phyloP scores from a whole-genome alignment of 2,329 filamentous ascomycete species.

The Keithomyces neogunnii region DNA sequence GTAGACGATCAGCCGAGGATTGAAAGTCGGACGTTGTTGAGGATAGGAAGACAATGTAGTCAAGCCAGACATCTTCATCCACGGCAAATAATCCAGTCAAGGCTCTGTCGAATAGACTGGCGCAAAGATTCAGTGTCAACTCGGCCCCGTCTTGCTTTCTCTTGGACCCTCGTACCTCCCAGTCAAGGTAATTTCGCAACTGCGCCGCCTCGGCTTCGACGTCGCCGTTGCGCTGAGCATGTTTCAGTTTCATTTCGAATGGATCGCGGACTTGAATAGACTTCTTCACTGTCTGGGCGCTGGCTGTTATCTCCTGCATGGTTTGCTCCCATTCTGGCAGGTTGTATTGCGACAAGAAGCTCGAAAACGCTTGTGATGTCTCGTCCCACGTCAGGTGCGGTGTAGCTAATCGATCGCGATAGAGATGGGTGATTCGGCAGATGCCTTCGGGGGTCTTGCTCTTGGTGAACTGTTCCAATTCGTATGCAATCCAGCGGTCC shows the following conservation, averaged over 20 bases:
- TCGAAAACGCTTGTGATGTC: conserved; percentile 67
- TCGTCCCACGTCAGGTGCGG: conserved; percentile 69
- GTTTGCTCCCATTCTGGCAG: conserved; percentile 62
- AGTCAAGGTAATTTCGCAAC: conserved; percentile 68
- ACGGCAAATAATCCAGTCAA: conserved; percentile 61
- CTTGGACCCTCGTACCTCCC: conserved; percentile 62
- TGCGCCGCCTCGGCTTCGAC: conserved; percentile 41
- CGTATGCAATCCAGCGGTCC: conserved; percentile 68
- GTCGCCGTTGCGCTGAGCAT: conserved; percentile 49
- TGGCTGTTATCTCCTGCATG: conserved; percentile 60
- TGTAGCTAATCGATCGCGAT: conserved; percentile 59
- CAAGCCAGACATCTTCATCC: conserved; percentile 72
- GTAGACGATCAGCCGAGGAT: conserved; percentile 34
- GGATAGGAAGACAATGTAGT: conserved; percentile 70
- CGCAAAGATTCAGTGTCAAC: conserved; percentile 41
- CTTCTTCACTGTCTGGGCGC: conserved; percentile 56
- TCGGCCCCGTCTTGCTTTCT: conserved; percentile 36
- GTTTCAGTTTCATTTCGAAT: conserved; percentile 57
- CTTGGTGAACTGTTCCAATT: conserved; percentile 58
- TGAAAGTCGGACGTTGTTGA: conserved; percentile 30
- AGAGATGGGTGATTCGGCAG: conserved; percentile 59
- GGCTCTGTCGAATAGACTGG: conserved; percentile 71
- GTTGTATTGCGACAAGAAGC: conserved; percentile 65
- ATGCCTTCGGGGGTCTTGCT: conserved; percentile 47
- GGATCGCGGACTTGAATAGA: conserved; percentile 53